Evolutionary conservation across 2,329 filamentous ascomycete species (phyloP).

Genomic region (Scorias spongiosa): DNA sequence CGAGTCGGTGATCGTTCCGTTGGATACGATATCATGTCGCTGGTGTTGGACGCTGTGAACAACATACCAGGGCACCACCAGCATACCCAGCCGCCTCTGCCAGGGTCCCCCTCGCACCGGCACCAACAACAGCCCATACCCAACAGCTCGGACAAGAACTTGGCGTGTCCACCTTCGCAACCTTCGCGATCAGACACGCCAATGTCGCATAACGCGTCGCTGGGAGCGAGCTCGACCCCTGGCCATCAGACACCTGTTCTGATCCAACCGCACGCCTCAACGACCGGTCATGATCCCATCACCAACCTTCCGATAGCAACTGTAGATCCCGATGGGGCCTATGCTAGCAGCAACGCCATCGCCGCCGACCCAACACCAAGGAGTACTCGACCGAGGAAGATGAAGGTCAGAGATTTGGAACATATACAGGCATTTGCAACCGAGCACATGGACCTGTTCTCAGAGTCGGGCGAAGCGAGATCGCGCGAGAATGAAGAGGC

Average conservation of each 20-base stretch:
- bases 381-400: conserved; percentile 38
- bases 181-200: conserved; percentile 9
- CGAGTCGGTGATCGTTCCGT: not conserved
- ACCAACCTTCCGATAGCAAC: conserved; percentile 11
- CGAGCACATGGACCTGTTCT: conserved; percentile 51
- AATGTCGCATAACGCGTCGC: conserved; percentile 17
- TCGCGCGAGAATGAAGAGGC: conserved; percentile 34
- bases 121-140: conserved; percentile 6
- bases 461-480: conserved; percentile 28
- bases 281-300: conserved; percentile 7
- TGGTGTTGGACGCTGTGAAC: conserved; percentile 56
- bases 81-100: conserved; percentile 10
- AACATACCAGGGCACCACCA: conserved; percentile 34
- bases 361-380: conserved; percentile 16
- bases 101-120: conserved; percentile 13
- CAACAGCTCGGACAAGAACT: too few species aligned
- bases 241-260: conserved; percentile 3
- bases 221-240: conserved; percentile 17
- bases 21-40: conserved; percentile 39
- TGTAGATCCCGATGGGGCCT: conserved; percentile 19
- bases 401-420: conserved; percentile 74
- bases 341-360: conserved; percentile 26
- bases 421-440: conserved; percentile 82
- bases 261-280: conserved; percentile 7
- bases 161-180: conserved; percentile 5